Evolutionary conservation across 495 filamentous ascomycete genomes (phyloP), one percentile per base, ranked within the genome.

Genomic region (Podospora sp.): DNA sequence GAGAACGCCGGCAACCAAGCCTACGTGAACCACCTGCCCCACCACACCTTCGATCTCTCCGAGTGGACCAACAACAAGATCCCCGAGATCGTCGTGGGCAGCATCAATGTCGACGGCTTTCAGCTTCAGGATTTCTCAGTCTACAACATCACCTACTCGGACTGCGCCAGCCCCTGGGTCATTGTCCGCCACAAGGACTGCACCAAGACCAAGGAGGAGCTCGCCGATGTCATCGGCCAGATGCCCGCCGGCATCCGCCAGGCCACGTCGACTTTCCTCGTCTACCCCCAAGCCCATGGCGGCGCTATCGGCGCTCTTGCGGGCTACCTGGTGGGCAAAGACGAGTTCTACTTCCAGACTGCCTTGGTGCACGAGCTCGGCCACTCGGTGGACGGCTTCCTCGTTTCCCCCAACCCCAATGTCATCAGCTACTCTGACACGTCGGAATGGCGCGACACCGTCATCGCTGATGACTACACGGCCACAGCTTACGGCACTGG

Each of bases 111-210:
- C 49, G 49, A 51, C 49, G 49, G 49, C 16, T 51, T 51, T 12
- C 14, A 51, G 16, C 4, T 21, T 5, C 2, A 5, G 4, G 49
- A 51, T 12, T 51, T 51, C 14, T 18, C 49, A 3, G 49, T 51
- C 49, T 21, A 51, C 49, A 51, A 51, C 49, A 12, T 51, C 49
- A 51, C 49, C 49, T 51, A 51, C 49, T 51, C 49, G 49, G 49
- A 51, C 49, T 51, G 49, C 12, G 16, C 49, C 49, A 18, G 16
- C 16, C 49, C 49, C 49, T 51, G 49, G 49, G 49, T 51, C 49
- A 16, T 51, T 21, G 29, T 51, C 16, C 49, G 49, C 3, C 49
- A 51, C 16, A 18, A 3, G 3, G 16, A 3, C 14, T 18, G 4
- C 49, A 51, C 2, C 49, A 51, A 51, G 49, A 51, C 49, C 16